A percentile compares a stretch with the other conserved stretches of the same genome.
Conservation (phyloP, 352 stramenopile genomes). For the Thraustochytrium sp. region DNA sequence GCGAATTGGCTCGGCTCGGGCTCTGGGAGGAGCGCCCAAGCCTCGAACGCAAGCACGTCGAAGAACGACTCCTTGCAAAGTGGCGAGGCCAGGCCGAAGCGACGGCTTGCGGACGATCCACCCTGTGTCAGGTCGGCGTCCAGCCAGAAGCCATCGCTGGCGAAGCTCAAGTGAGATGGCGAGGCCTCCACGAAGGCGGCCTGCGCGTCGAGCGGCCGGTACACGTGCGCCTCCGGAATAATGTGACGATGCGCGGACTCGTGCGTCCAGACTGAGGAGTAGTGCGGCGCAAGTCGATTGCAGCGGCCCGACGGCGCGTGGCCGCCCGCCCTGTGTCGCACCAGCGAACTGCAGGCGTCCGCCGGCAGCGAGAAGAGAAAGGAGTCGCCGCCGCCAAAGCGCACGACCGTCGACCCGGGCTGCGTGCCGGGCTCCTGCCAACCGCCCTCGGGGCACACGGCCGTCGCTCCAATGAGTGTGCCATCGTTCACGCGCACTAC, state of each 20-base stretch:
- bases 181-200: neutral
- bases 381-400: neutral
- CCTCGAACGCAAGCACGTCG: slow-evolving; percentile 19
- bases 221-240: neutral
- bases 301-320: neutral
- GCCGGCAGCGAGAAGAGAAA: slow-evolving; percentile 26
- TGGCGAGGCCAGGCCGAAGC: neutral
- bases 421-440: neutral
- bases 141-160: neutral
- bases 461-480: neutral
- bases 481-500: slow-evolving; percentile 23
- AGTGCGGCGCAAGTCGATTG: neutral
- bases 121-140: slow-evolving; percentile 12
- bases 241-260: neutral
- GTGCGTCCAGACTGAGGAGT: neutral
- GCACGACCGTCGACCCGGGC: neutral
- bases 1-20: no score
- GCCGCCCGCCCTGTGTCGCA: neutral
- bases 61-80: slow-evolving; percentile 21
- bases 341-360: neutral
- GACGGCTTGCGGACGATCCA: neutral
- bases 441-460: neutral
- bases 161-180: neutral
- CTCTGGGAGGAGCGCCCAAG: slow-evolving; percentile 7
- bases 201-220: neutral